phyloP scores from a whole-genome alignment of 768 basidiomycete species.

The Lepiota venenata region DNA sequence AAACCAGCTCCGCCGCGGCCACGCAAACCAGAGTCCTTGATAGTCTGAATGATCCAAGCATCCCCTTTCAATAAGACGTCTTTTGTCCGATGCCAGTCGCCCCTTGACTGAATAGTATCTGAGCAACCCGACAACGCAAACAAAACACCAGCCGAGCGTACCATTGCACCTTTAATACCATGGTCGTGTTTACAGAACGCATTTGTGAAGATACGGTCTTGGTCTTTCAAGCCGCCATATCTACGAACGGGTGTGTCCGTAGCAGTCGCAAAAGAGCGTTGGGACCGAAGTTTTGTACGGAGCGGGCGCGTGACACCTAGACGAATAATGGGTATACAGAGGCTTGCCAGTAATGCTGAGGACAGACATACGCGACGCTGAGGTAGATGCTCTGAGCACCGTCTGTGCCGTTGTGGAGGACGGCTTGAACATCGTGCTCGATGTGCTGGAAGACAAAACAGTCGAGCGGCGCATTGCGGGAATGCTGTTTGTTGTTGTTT shows the following conservation, averaged over 20 bases:
- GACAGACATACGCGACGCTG: conserved; percentile 25
- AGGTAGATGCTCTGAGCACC: conserved; percentile 28
- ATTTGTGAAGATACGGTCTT: conserved; percentile 93
- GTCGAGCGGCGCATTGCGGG: conserved; percentile 28
- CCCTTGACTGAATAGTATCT: conserved; percentile 60
- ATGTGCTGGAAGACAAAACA: conserved; percentile 21
- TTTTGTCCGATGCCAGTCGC: conserved; percentile 98
- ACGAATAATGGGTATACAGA: conserved; percentile 1
- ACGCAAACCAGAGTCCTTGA: conserved; percentile 94
- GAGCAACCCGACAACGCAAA: not conserved
- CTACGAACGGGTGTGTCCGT: conserved; percentile 83
- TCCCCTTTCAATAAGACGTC: conserved; percentile 95
- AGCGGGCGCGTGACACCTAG: conserved; percentile 26
- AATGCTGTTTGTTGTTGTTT: conserved; percentile 5
- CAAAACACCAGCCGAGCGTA: conserved; percentile 29
- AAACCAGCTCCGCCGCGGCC: conserved; percentile 98
- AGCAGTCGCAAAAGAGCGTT: conserved; percentile 65
- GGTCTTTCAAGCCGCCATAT: conserved; percentile 94
- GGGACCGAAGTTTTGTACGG: conserved; percentile 32
- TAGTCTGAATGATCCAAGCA: conserved; percentile 93
- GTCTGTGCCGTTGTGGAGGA: conserved; percentile 33
- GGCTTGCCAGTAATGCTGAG: not conserved
- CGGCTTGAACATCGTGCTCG: conserved; percentile 32
- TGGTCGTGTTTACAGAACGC: conserved; percentile 86
- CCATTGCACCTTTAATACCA: conserved; percentile 89